Evolutionary conservation across 2,329 filamentous ascomycete genomes (phyloP), one percentile per base, ranked within the genome.

Genomic region (Ascosphaera apis): DNA sequence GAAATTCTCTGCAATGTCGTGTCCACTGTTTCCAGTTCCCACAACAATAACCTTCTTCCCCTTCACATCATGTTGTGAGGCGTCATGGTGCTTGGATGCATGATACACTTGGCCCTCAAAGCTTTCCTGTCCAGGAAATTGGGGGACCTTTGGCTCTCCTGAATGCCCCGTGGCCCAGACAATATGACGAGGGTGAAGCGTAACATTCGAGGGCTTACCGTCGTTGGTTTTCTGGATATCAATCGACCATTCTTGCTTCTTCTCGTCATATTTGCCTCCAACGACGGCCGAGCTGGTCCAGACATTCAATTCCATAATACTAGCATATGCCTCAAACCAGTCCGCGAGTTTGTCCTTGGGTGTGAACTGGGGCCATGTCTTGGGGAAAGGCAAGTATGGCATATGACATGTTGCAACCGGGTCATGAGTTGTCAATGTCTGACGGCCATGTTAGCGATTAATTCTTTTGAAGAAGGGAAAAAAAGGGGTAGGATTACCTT

Each of bases 1-100:
- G 41, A 56, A 66, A 42, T 66, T 59, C 43, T 65, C 58, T 0
- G 62, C 60, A 34, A 66, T 61, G 36, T 66, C 62, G 37, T 66
- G 62, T 0, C 55, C 61, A 39, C 57, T 61, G 37, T 62, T 66
- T 11, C 62, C 60, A 1, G 58, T 58, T 2, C 63, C 63, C 3
- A 67, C 53, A 3, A 66, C 56, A 2, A 63, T 48, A 1, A 63
- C 58, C 33, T 55, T 60, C 44, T 64, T 65, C 2, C 51, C 54
- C 16, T 51, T 43, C 2, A 54, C 47, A 37, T 52, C 41, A 15
- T 42, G 15, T 34, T 55, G 40, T 3, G 46, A 47, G 0, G 61
- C 60, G 27, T 58, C 56, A 17, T 49, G 50, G 45, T 62, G 62
- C 33, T 55, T 41, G 13, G 47, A 53, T 2, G 57, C 57, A 44